These are phyloP conservation scores for Lotmaria passim DNA, from an alignment of 208 protist genomes.

Conservation along the genomic window DNA sequence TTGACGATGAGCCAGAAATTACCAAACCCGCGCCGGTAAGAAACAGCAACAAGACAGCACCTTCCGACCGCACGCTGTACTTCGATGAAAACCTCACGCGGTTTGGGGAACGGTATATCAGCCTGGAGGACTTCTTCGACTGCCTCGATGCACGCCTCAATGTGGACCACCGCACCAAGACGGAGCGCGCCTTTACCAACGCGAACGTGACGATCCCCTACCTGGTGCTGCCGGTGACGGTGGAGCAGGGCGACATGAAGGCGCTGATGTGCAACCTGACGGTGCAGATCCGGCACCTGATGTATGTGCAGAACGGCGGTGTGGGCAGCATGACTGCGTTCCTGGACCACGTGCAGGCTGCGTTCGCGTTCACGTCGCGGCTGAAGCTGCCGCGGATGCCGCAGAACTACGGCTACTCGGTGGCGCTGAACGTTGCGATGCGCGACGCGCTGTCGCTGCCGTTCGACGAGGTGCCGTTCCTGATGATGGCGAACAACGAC, in stretches of 20 bases:
- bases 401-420: constrained; percentile 22
- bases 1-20: too few species aligned
- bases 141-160: constrained; percentile 9
- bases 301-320: constrained; percentile 22
- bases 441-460: constrained; percentile 26
- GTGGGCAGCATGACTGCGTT: constrained; percentile 12
- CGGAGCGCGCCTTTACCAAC: background rate
- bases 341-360: constrained; percentile 27
- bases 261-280: constrained; percentile 23
- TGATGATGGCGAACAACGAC: constrained; percentile 26
- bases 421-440: constrained; percentile 30
- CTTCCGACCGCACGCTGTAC: too few species aligned
- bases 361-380: constrained; percentile 38
- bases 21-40: too few species aligned
- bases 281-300: constrained; percentile 13
- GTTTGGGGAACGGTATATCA: background rate
- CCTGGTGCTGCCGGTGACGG: constrained; percentile 12
- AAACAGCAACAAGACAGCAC: too few species aligned
- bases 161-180: constrained; percentile 14
- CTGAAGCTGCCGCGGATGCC: constrained; percentile 34
- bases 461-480: constrained; percentile 32
- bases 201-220: constrained; percentile 3
- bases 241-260: constrained; percentile 30
- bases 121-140: background rate
- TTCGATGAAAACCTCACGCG: constrained; percentile 16